Conservation (phyloP, 352 stramenopile species). For the Pythium dissotocum region DNA sequence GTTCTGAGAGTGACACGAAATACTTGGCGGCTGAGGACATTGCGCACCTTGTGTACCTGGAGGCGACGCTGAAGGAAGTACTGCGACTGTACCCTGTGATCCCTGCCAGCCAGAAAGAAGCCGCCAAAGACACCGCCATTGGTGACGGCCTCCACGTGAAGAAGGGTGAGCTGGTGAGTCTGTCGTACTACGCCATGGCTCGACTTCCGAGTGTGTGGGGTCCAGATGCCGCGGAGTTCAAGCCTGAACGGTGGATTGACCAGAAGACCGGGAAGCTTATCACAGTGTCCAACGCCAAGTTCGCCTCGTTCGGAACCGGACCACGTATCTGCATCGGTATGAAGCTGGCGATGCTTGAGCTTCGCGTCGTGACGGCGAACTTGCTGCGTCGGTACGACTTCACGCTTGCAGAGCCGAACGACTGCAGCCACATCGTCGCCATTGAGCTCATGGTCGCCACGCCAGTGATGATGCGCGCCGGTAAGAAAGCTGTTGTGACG, state of each 20-base stretch:
- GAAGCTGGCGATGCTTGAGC: slow-evolving; percentile 49
- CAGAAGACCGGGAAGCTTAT: neutral
- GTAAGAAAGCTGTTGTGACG: neutral
- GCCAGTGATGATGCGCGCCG: slow-evolving; percentile 1
- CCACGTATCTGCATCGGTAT: slow-evolving; percentile 43
- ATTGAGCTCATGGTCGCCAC: slow-evolving; percentile 1
- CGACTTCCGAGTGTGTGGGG: slow-evolving; percentile 40
- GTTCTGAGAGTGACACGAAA: slow-evolving; percentile 6
- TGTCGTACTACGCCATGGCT: slow-evolving; percentile 36
- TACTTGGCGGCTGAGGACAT: slow-evolving; percentile 44
- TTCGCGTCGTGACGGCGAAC: slow-evolving; percentile 12
- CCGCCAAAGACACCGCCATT: neutral
- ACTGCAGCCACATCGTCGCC: slow-evolving; percentile 5
- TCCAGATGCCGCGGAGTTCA: slow-evolving; percentile 49
- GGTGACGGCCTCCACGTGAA: slow-evolving; percentile 15
- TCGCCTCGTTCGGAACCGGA: slow-evolving; percentile 40
- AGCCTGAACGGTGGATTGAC: slow-evolving; percentile 55
- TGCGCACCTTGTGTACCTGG: slow-evolving; percentile 50
- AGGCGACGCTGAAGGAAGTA: slow-evolving; percentile 61
- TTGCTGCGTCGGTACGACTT: slow-evolving; percentile 11
- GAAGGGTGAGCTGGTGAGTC: slow-evolving; percentile 25
- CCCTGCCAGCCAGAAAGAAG: neutral
- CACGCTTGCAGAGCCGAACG: neutral
- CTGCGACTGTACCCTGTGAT: slow-evolving; percentile 55
- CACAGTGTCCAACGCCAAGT: slow-evolving; percentile 23